Base-by-base conservation (phyloP, 163 green algal species). In the Coccomyxa subellipsoidea region DNA sequence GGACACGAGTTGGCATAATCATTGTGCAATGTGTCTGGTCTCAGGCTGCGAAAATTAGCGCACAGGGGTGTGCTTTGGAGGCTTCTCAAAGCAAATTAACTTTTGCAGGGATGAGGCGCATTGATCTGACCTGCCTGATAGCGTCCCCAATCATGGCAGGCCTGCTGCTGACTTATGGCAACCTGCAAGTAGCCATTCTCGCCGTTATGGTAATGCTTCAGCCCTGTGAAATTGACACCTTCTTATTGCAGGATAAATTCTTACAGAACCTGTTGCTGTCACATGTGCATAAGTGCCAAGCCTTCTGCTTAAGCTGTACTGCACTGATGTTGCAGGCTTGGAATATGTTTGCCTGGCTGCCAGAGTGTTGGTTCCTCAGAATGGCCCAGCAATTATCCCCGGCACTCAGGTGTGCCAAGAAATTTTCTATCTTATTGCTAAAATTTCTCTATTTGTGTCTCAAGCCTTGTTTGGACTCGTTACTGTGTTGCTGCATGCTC, bases 91-190 rank as follows among this genome's bases (percentile, higher is more conserved):
- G 47, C 1, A 59, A 12, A 59, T 59, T 12, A n/a, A n/a, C n/a
- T 59, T 25, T 31, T 87, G 79, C 85, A 91, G 89, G 81, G 29
- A 92, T 95, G 87, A 85, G 90, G 0, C 83, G 87, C 0, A 94
- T 96, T 78, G 92, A 96, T 66, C 80, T 96, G 80, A 82, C 73
- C 0, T 93, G 89, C 79, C 85, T 95, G 76, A 91, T 97, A 80
- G 73, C 88, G 6, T 87, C 89, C 0, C 93, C 94, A 6, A 84
- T 95, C 10, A 78, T 80, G 0, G 84, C 87, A 9, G 93, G 93
- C 15, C 79, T 93, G 32, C 77, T 95, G 31, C 94, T 97, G 91
- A 95, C 90, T 5, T 89, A 81, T 21, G 82, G 36, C 7, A 85
- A 86, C 40, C 85, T 84, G n/a, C 70, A 71, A 0, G 77, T 81